Percentiles rank a stretch among this genome's conserved stretches.
These are phyloP conservation scores for Suhomyces prunicola DNA, from an alignment of 805 yeast genomes.

Conservation along the genomic window DNA sequence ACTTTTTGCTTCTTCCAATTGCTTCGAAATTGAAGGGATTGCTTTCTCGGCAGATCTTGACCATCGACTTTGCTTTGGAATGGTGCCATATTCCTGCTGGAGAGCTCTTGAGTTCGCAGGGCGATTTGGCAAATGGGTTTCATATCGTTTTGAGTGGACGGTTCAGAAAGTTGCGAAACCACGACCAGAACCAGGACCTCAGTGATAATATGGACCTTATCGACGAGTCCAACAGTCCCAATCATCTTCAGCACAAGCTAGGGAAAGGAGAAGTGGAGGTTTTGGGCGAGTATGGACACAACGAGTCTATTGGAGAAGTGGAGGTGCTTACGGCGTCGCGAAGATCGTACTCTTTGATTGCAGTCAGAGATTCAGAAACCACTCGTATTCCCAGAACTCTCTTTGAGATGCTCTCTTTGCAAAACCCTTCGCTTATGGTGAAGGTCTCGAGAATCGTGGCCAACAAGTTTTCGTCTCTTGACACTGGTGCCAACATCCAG, in stretches of 20 bases:
- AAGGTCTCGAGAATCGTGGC: conserved; percentile 89
- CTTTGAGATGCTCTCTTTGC: conserved; percentile 79
- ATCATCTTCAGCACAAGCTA: neutral
- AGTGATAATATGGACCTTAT: conserved; percentile 13
- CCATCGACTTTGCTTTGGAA: conserved; percentile 87
- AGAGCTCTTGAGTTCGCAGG: conserved; percentile 71
- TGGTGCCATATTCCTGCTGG: conserved; percentile 95
- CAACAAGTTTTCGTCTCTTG: conserved; percentile 18
- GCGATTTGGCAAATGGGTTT: conserved; percentile 85
- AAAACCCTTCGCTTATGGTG: conserved; percentile 87
- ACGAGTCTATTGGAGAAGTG: conserved; percentile 91
- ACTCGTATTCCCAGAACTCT: conserved; percentile 89
- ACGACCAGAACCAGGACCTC: conserved; percentile 1
- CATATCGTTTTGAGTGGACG: conserved; percentile 89
- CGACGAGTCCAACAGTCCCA: conserved; percentile 15
- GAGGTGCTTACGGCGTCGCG: conserved; percentile 84
- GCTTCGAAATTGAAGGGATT: conserved; percentile 71
- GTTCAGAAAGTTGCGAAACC: conserved; percentile 55
- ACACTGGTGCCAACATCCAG: neutral
- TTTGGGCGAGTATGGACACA: conserved; percentile 84
- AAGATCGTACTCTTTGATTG: conserved; percentile 67
- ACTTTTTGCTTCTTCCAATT: conserved; percentile 69
- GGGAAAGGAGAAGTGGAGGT: conserved; percentile 23
- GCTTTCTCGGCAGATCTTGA: conserved; percentile 62
- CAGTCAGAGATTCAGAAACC: conserved; percentile 89